A percentile compares a stretch with the other conserved stretches of the same genome.
phyloP scores from a whole-genome alignment of 768 basidiomycete genomes.

The Rhizopogon roseolus region DNA sequence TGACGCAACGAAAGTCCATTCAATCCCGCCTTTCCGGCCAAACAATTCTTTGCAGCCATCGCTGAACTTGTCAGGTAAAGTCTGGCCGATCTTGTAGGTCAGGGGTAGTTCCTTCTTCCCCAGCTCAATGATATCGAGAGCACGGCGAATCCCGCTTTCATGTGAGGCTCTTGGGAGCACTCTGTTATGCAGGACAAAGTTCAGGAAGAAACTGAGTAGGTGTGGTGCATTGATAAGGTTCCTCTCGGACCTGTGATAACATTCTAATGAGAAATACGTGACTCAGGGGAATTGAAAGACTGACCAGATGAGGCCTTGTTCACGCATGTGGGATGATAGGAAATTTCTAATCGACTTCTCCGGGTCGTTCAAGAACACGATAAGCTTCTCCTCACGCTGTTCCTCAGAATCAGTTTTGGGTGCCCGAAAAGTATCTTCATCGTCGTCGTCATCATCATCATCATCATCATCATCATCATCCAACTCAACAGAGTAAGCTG shows the following conservation, averaged over 20 bases:
- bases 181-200: conserved; percentile 52
- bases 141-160: conserved; percentile 42
- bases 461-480: conserved; percentile 19
- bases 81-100: conserved; percentile 33
- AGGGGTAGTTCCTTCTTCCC: conserved; percentile 40
- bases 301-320: conserved; percentile 70
- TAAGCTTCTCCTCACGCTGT: conserved; percentile 38
- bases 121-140: conserved; percentile 36
- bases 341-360: conserved; percentile 56
- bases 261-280: not conserved
- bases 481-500: conserved; percentile 7
- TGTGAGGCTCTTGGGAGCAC: conserved; percentile 45
- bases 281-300: conserved; percentile 7
- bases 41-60: conserved; percentile 44
- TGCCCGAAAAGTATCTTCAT: conserved; percentile 33
- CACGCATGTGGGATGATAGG: conserved; percentile 63
- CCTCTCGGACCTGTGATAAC: conserved; percentile 36
- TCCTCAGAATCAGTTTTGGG: conserved; percentile 28
- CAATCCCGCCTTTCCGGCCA: conserved; percentile 41
- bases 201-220: conserved; percentile 54
- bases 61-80: conserved; percentile 43
- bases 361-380: conserved; percentile 58
- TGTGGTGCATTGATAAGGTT: conserved; percentile 48
- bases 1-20: conserved; percentile 16
- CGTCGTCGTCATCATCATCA: too few relatives aligned